phyloP scores from a whole-genome alignment of 768 basidiomycete species.

The Collybiopsis luxurians region DNA sequence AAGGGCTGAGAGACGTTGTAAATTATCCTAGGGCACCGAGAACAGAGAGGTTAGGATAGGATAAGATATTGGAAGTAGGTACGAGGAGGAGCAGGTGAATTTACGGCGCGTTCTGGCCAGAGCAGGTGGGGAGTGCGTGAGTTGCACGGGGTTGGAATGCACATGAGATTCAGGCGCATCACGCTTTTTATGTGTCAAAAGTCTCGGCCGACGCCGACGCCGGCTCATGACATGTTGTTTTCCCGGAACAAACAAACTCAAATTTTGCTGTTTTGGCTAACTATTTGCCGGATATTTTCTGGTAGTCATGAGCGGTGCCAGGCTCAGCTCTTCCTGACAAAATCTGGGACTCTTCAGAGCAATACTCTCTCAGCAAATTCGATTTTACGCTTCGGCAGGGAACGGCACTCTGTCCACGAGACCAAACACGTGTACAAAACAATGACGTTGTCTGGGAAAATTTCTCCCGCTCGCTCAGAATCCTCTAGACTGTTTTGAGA shows the following conservation, averaged over 20 bases:
- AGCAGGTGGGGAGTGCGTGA: neutral
- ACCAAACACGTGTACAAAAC: neutral
- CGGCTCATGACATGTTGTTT: too few relatives aligned
- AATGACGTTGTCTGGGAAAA: neutral
- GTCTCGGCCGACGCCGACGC: neutral
- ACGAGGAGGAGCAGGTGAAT: slow-evolving; percentile 5
- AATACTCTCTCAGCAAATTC: too few relatives aligned
- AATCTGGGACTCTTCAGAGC: too few relatives aligned
- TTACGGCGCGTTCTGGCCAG: slow-evolving; percentile 1
- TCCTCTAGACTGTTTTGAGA: neutral
- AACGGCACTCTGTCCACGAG: too few relatives aligned
- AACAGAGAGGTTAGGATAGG: neutral
- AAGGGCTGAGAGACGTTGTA: neutral
- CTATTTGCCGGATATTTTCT: too few relatives aligned
- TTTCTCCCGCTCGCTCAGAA: too few relatives aligned
- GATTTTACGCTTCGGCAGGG: too few relatives aligned
- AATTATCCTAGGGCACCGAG: neutral
- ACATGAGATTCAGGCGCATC: slow-evolving; percentile 7
- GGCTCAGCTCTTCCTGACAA: too few relatives aligned
- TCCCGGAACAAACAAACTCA: too few relatives aligned
- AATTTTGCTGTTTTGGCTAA: too few relatives aligned
- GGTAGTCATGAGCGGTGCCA: too few relatives aligned
- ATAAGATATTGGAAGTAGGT: neutral
- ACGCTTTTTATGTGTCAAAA: slow-evolving; percentile 2
- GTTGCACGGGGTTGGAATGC: neutral